Base-by-base conservation (phyloP, 2,329 filamentous ascomycete genomes). In the Apiospora kogelbergensis region DNA sequence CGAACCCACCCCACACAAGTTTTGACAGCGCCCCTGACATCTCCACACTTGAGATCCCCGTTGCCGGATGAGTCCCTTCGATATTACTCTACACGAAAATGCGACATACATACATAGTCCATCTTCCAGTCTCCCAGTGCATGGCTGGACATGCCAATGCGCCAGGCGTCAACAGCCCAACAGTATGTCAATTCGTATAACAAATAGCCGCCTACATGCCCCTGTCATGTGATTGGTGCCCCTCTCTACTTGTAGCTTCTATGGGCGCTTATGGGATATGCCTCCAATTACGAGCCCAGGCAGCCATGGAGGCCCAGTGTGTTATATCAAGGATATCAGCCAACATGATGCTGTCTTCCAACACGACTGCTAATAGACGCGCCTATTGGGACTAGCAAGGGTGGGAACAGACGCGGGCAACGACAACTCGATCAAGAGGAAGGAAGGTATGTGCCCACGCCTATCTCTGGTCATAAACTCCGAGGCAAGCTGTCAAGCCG, bases 1-100 rank as follows among this genome's bases (percentile, higher is more conserved):
- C 53, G 53, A 60, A 60, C 53, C 53, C 53, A 60, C 53, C 53
- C 53, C 53, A 60, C 53, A 60, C 37, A n/a, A 37, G 37, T 60
- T 60, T 60, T 60, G 53, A 60, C 53, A 60, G 30, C 30, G 30
- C 30, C 53, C 53, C 53, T 60, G 53, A 17, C 53, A 60, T 60
- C 53, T 60, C 53, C 53, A 60, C 53, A 37, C 53, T 60, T 60
- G 53, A 30, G 10, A 20, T 15, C 53, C 53, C 53, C 53, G 53
- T n/a, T 60, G 53, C 53, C 53, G 53, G 53, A 60, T 60, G 53
- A 37, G 53, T 30, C 53, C 53, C 53, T 17, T 60, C 53, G 53
- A 60, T 11, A 60, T 22, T 60, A 37, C 30, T 60, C 37, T 15
- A 26, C 53, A 60, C 20, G 26, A 60, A 20, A 17, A 60, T 60